A percentile compares a stretch with the other conserved stretches of the same genome.
Conservation (phyloP, 2,329 filamentous ascomycete species). For the Hypoxylon sp. region DNA sequence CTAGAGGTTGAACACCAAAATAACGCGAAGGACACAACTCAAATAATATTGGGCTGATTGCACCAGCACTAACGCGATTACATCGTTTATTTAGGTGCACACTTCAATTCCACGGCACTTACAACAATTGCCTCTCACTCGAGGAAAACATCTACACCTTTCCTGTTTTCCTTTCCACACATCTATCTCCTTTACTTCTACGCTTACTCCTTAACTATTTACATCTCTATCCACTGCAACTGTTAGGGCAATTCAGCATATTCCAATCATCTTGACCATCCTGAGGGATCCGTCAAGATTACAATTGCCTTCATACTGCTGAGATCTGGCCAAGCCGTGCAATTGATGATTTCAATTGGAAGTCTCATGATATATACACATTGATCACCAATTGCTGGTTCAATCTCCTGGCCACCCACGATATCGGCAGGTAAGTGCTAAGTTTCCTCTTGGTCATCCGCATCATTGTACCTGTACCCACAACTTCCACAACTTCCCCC, state of each 20-base stretch:
- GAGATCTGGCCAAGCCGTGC: background rate
- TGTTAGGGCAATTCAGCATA: background rate
- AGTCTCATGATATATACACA: background rate
- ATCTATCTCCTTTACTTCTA: background rate
- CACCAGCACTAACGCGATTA: background rate
- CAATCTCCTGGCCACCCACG: background rate
- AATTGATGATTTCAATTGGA: background rate
- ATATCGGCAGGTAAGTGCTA: background rate
- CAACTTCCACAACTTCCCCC: background rate
- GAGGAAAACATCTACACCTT: background rate
- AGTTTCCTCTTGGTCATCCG: background rate
- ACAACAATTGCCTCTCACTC: background rate
- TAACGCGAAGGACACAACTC: background rate
- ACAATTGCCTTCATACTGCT: background rate
- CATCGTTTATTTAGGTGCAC: background rate
- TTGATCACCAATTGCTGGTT: background rate
- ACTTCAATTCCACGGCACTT: background rate
- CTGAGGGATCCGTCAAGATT: background rate
- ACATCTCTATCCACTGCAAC: background rate
- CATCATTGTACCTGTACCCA: background rate
- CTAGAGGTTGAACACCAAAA: background rate
- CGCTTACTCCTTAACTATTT: background rate
- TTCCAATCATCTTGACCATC: background rate
- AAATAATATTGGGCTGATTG: background rate
- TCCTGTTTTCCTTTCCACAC: background rate